Evolutionary conservation across 225 moss, liverwort and hornwort genomes (phyloP).

Genomic region (Lunularia cruciata): DNA sequence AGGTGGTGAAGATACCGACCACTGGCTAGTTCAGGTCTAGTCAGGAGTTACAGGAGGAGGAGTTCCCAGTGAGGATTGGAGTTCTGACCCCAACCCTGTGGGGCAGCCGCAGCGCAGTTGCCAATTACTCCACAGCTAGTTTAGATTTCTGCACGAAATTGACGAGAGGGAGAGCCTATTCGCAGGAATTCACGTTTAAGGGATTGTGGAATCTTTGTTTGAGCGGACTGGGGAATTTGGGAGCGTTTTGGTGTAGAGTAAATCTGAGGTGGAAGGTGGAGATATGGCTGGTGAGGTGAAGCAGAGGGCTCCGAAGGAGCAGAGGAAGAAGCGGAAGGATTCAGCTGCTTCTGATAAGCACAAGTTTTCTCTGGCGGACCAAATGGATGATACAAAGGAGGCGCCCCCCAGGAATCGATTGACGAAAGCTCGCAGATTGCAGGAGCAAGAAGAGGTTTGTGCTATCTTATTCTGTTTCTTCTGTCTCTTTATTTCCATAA

Average conservation of each 20-base stretch:
- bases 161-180: no score
- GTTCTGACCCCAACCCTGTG: no score
- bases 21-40: no score
- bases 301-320: constrained; percentile 52
- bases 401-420: constrained; percentile 60
- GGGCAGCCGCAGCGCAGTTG: no score
- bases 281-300: constrained; percentile 48
- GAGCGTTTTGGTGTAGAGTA: background rate
- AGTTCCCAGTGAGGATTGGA: no score
- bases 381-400: constrained; percentile 68
- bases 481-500: no score
- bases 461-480: background rate
- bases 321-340: constrained; percentile 65
- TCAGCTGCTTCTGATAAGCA: constrained; percentile 62
- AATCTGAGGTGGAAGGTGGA: background rate
- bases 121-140: no score
- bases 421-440: constrained; percentile 54
- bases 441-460: constrained; percentile 70
- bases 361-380: constrained; percentile 56
- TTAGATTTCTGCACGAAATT: no score
- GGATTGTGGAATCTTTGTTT: no score
- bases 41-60: no score
- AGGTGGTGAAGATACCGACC: no score
- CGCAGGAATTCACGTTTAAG: no score
- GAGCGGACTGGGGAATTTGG: constrained; percentile 1